Evolutionary conservation across 2,329 filamentous ascomycete genomes (phyloP).

Genomic region (Cercospora citrullina): DNA sequence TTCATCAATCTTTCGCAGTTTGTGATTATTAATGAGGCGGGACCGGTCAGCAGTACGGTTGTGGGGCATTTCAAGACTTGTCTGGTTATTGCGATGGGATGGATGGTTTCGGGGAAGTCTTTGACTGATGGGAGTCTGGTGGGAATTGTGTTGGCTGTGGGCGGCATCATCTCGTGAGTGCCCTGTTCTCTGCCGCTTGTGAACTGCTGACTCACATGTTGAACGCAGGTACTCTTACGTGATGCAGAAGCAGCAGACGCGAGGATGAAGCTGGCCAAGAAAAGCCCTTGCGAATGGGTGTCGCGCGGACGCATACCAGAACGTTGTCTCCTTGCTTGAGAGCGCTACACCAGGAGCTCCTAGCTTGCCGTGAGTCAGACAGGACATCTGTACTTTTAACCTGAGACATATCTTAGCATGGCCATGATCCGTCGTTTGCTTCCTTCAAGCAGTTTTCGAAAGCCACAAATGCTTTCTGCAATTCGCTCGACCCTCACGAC

Average conservation of each 20-base stretch:
- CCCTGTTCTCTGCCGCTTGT: background rate
- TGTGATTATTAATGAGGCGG: slow-evolving; percentile 38
- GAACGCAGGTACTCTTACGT: slow-evolving; percentile 25
- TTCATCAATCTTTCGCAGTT: slow-evolving; percentile 57
- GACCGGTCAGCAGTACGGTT: slow-evolving; percentile 39
- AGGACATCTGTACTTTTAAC: background rate
- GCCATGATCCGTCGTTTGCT: background rate
- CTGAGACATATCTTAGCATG: background rate
- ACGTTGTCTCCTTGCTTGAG: background rate
- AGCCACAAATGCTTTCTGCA: slow-evolving; percentile 1
- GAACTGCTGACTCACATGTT: slow-evolving; percentile 6
- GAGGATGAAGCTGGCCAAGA: slow-evolving; percentile 15
- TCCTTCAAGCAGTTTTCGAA: background rate
- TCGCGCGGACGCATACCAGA: background rate
- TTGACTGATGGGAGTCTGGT: slow-evolving; percentile 34
- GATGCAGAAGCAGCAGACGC: slow-evolving; percentile 19
- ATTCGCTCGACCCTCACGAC: slow-evolving; percentile 13
- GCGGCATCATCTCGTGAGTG: slow-evolving; percentile 37
- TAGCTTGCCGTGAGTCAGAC: background rate
- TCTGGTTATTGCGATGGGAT: slow-evolving; percentile 37
- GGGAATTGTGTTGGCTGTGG: slow-evolving; percentile 36
- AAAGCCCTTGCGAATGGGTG: background rate
- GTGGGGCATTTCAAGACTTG: slow-evolving; percentile 41
- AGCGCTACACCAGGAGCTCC: background rate
- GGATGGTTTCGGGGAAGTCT: slow-evolving; percentile 31